phyloP scores from a whole-genome alignment of 1,284 basidiomycete species.

The Retiboletus flavoniger region DNA sequence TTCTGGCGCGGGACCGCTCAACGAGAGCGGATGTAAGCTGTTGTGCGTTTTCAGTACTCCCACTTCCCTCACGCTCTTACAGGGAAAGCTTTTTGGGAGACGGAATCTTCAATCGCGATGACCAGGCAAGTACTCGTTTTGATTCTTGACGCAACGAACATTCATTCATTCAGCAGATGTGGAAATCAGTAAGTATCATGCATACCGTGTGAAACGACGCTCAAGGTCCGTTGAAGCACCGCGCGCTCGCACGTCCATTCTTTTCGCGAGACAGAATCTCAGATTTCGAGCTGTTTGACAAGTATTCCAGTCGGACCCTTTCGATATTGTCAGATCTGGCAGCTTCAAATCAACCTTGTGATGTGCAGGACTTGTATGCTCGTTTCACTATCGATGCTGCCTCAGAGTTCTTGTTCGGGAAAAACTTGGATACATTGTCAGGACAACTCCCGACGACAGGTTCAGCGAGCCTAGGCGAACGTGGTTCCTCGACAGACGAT shows the following conservation, averaged over 20 bases:
- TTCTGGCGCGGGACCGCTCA: conserved; percentile 64
- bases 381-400: conserved; percentile 71
- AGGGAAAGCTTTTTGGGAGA: conserved; percentile 68
- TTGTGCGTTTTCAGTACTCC: neutral
- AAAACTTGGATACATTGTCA: conserved; percentile 59
- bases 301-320: conserved; percentile 49
- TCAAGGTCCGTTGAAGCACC: conserved; percentile 46
- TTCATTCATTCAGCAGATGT: conserved; percentile 37
- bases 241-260: conserved; percentile 68
- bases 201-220: neutral
- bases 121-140: conserved; percentile 45
- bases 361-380: conserved; percentile 65
- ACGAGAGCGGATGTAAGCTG: conserved; percentile 60
- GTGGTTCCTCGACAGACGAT: conserved; percentile 60
- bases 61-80: conserved; percentile 5
- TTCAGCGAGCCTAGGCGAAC: conserved; percentile 46
- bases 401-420: conserved; percentile 68
- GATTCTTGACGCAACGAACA: conserved; percentile 1
- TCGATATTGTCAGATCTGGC: conserved; percentile 46
- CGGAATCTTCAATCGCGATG: conserved; percentile 74
- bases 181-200: conserved; percentile 47
- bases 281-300: conserved; percentile 68
- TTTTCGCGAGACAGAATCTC: conserved; percentile 68
- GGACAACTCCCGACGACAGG: conserved; percentile 51
- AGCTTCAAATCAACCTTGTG: conserved; percentile 44